phyloP scores from a whole-genome alignment of 2,329 filamentous ascomycete species.

The Botryotinia globosa region DNA sequence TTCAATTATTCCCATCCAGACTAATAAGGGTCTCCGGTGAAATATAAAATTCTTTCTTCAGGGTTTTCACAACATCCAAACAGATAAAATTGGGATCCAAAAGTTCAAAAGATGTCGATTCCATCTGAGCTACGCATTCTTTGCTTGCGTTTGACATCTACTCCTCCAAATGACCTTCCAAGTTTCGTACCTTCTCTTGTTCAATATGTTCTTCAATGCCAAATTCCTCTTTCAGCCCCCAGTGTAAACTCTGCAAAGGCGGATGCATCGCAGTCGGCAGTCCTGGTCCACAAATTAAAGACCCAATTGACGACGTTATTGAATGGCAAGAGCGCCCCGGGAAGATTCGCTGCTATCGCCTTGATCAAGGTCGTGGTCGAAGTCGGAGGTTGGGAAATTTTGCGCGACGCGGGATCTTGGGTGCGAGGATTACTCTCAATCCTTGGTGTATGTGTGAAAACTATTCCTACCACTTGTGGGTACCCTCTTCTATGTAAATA shows the following conservation, averaged over 20 bases:
- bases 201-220: slow-evolving; percentile 56
- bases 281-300: slow-evolving; percentile 79
- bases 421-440: slow-evolving; percentile 72
- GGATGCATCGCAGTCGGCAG: slow-evolving; percentile 59
- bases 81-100: too few species aligned
- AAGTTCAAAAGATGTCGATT: slow-evolving; percentile 32
- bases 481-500: slow-evolving; percentile 19
- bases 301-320: slow-evolving; percentile 74
- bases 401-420: slow-evolving; percentile 73
- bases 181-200: slow-evolving; percentile 68
- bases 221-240: slow-evolving; percentile 59
- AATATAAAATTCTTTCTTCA: not conserved
- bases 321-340: slow-evolving; percentile 70
- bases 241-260: slow-evolving; percentile 59
- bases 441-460: slow-evolving; percentile 54
- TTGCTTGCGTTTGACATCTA: slow-evolving; percentile 68
- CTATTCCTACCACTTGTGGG: slow-evolving; percentile 6
- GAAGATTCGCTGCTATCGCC: slow-evolving; percentile 73
- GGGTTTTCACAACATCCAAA: not conserved
- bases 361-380: slow-evolving; percentile 80
- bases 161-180: slow-evolving; percentile 70
- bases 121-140: slow-evolving; percentile 62
- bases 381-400: slow-evolving; percentile 77
- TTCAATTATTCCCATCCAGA: not conserved
- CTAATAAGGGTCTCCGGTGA: not conserved